phyloP scores from a whole-genome alignment of 2,329 filamentous ascomycete genomes.

The Cadophora sp. region DNA sequence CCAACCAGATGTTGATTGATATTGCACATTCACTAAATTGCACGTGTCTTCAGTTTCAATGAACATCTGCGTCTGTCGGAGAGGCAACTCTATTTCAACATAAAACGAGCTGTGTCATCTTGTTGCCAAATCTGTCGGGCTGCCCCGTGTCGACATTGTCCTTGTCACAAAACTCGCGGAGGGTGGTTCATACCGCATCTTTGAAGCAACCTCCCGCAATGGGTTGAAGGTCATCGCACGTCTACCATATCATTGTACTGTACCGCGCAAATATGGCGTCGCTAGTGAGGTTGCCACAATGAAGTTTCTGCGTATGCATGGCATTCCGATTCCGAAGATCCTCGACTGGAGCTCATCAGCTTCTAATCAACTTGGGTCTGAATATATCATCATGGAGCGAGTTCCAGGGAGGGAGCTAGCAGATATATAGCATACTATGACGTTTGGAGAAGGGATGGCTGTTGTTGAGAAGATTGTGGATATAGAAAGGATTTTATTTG shows the following conservation, averaged over 20 bases:
- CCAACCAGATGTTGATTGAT: slow-evolving; percentile 25
- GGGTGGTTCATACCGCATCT: slow-evolving; percentile 41
- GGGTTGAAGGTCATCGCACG: slow-evolving; percentile 38
- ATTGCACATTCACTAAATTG: slow-evolving; percentile 24
- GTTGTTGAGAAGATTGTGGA: slow-evolving; percentile 33
- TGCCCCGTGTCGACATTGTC: slow-evolving; percentile 35
- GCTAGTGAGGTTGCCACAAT: slow-evolving; percentile 38
- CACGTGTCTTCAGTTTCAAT: slow-evolving; percentile 36
- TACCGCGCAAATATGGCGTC: slow-evolving; percentile 29
- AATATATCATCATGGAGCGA: slow-evolving; percentile 52
- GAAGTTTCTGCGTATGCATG: slow-evolving; percentile 38
- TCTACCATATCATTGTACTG: slow-evolving; percentile 35
- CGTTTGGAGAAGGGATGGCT: slow-evolving; percentile 33
- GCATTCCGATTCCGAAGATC: slow-evolving; percentile 38
- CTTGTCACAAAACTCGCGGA: slow-evolving; percentile 41
- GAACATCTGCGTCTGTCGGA: slow-evolving; percentile 40
- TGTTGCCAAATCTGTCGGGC: slow-evolving; percentile 38
- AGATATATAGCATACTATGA: slow-evolving; percentile 38
- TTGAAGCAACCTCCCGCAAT: slow-evolving; percentile 39
- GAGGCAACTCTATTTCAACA: slow-evolving; percentile 39
- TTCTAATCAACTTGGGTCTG: slow-evolving; percentile 45
- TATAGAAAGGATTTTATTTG: slow-evolving; percentile 33
- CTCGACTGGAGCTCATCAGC: slow-evolving; percentile 46
- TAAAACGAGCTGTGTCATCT: slow-evolving; percentile 36
- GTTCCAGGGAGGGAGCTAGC: slow-evolving; percentile 44